Conservation (phyloP, 1,284 basidiomycete genomes). For the Mrakiaceae sp. region DNA sequence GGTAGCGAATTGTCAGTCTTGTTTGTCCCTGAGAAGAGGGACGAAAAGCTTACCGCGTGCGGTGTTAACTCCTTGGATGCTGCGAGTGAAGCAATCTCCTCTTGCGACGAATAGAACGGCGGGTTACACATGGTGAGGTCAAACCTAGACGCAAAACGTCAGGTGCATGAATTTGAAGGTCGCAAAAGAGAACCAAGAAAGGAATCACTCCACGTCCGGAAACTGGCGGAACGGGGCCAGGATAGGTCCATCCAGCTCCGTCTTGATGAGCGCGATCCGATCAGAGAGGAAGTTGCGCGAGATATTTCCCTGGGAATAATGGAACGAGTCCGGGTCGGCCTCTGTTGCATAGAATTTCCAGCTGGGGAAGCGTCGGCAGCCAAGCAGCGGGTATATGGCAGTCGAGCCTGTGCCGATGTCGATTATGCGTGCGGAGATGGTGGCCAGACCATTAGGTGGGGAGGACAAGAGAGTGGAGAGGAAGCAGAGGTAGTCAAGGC, state of each 20-base stretch:
- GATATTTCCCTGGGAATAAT: slow-evolving; percentile 47
- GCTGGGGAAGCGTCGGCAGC: slow-evolving; percentile 44
- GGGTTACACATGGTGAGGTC: slow-evolving; percentile 90
- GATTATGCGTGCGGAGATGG: slow-evolving; percentile 23
- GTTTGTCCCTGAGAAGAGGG: not conserved
- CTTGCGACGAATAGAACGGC: slow-evolving; percentile 67
- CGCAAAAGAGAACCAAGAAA: too few species aligned
- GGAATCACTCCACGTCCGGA: not conserved
- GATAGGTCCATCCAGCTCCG: slow-evolving; percentile 39
- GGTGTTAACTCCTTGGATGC: slow-evolving; percentile 52
- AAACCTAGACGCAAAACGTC: slow-evolving; percentile 30
- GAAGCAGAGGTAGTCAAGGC: slow-evolving; percentile 62
- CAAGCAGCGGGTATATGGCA: slow-evolving; percentile 76
- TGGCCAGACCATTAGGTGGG: not conserved
- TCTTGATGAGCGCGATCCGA: slow-evolving; percentile 42
- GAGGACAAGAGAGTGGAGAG: slow-evolving; percentile 1
- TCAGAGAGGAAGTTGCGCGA: slow-evolving; percentile 43
- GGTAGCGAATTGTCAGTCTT: not conserved
- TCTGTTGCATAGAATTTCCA: slow-evolving; percentile 60
- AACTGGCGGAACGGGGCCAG: slow-evolving; percentile 38
- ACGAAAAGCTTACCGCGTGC: slow-evolving; percentile 43
- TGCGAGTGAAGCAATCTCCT: slow-evolving; percentile 54
- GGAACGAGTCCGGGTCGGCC: slow-evolving; percentile 50
- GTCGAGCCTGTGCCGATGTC: slow-evolving; percentile 85
- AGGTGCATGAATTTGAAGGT: too few species aligned